A percentile compares a stretch with the other conserved stretches of the same genome.
These are phyloP conservation scores for Fusarium marasasianum DNA, from an alignment of 2,329 filamentous ascomycete species.

Conservation along the genomic window DNA sequence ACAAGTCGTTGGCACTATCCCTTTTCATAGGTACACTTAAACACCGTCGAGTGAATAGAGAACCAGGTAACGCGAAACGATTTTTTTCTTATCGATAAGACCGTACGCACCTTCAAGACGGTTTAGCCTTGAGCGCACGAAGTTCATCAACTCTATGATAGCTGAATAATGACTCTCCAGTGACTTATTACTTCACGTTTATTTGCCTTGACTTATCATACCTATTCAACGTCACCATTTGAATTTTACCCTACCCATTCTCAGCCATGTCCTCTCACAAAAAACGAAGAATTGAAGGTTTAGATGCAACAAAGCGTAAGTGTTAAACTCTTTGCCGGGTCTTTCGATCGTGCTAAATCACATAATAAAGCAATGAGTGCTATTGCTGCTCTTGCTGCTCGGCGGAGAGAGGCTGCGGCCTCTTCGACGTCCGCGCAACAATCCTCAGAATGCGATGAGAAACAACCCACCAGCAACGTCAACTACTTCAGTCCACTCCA, in stretches of 20 bases:
- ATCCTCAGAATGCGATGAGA: conserved; percentile 31
- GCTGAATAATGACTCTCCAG: not conserved
- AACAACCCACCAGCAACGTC: conserved; percentile 25
- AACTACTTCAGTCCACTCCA: conserved; percentile 47
- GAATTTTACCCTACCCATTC: not conserved
- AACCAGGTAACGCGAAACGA: not conserved
- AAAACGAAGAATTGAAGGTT: conserved; percentile 48
- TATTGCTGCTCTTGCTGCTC: conserved; percentile 51
- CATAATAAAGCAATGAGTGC: conserved; percentile 42
- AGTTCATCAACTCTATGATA: not conserved
- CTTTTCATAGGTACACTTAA: not conserved
- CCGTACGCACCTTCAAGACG: not conserved
- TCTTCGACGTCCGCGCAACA: conserved; percentile 12
- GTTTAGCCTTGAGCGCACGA: not conserved
- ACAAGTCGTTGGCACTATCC: not conserved
- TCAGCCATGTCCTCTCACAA: conserved; percentile 45
- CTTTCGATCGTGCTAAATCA: not conserved
- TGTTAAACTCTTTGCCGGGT: not conserved
- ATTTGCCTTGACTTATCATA: not conserved
- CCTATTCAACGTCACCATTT: not conserved
- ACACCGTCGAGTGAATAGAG: not conserved
- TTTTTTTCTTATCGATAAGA: conserved; percentile 33
- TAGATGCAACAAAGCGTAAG: conserved; percentile 46
- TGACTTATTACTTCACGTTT: not conserved
- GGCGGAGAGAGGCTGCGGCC: conserved; percentile 41